phyloP scores from a whole-genome alignment of 192 early-diverging fungal genomes.

The Entomortierella beljakovae region DNA sequence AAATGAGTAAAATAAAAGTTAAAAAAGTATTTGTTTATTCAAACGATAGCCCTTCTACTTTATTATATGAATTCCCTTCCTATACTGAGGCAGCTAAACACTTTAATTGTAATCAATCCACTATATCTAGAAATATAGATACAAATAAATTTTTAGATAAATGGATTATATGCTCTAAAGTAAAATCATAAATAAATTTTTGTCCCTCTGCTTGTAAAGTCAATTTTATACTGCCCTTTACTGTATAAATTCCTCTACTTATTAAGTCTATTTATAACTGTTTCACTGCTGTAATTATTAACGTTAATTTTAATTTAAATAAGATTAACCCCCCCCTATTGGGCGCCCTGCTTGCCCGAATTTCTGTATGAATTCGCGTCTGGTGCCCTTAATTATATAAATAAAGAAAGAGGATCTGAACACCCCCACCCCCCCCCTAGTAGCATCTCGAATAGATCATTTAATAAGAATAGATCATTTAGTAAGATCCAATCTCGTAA shows the following conservation, averaged over 20 bases:
- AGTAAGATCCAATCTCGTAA: too few relatives aligned
- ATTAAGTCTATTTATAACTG: too few relatives aligned
- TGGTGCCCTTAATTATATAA: slow-evolving; percentile 55
- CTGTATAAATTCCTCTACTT: too few relatives aligned
- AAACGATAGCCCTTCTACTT: slow-evolving; percentile 10
- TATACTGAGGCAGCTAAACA: slow-evolving; percentile 11
- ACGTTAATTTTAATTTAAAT: slow-evolving; percentile 28
- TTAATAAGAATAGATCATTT: too few relatives aligned
- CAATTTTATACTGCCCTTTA: too few relatives aligned
- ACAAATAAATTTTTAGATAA: slow-evolving; percentile 24
- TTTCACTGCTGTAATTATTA: too few relatives aligned
- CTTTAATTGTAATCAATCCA: slow-evolving; percentile 48
- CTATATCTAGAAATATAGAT: slow-evolving; percentile 37
- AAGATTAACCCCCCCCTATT: too few relatives aligned
- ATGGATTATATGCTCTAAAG: background rate
- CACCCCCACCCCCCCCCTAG: slow-evolving; percentile 22
- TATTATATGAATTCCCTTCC: slow-evolving; percentile 16
- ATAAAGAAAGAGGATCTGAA: slow-evolving; percentile 63
- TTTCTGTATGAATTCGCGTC: slow-evolving; percentile 35
- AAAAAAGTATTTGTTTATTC: slow-evolving; percentile 22
- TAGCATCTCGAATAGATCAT: too few relatives aligned
- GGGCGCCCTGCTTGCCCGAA: too few relatives aligned
- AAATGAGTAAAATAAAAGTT: slow-evolving; percentile 8
- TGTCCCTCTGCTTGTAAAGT: too few relatives aligned
- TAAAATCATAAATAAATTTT: too few relatives aligned